Conservation (phyloP, 1,284 basidiomycete species). For the Omphalotus olearius region DNA sequence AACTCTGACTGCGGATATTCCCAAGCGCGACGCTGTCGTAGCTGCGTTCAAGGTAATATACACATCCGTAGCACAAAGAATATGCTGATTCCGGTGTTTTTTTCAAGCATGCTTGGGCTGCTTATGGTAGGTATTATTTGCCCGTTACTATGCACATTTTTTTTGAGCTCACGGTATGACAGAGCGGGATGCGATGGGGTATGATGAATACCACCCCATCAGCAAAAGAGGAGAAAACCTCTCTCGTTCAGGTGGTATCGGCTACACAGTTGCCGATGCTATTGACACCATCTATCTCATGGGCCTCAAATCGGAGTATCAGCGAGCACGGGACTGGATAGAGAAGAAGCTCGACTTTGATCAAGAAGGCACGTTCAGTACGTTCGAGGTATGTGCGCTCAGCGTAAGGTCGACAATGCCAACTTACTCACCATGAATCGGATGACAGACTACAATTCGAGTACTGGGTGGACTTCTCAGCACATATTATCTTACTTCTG, state of each 20-base stretch:
- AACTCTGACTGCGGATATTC: not conserved
- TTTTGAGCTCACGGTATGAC: not conserved
- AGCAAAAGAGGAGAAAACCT: slow-evolving; percentile 15
- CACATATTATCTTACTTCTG: slow-evolving; percentile 14
- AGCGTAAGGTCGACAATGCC: not conserved
- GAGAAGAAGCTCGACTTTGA: slow-evolving; percentile 11
- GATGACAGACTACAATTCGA: slow-evolving; percentile 15
- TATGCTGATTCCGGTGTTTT: not conserved
- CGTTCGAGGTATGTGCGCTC: slow-evolving; percentile 15
- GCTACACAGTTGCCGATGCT: slow-evolving; percentile 18
- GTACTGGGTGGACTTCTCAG: slow-evolving; percentile 17
- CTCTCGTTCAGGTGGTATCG: slow-evolving; percentile 14
- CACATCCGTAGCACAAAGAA: not conserved
- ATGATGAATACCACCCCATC: slow-evolving; percentile 19
- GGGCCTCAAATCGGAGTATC: slow-evolving; percentile 14
- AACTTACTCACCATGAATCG: not conserved
- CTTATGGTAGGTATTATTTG: slow-evolving; percentile 5
- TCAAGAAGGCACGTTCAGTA: slow-evolving; percentile 15
- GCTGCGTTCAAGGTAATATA: slow-evolving; percentile 6
- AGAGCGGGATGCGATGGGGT: slow-evolving; percentile 19
- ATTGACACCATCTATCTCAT: slow-evolving; percentile 19
- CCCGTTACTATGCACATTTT: not conserved
- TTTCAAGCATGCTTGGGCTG: slow-evolving; percentile 6
- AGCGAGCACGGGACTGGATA: slow-evolving; percentile 13
- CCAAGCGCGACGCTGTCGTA: slow-evolving; percentile 7